Conservation (phyloP, 2,329 filamentous ascomycete species). For the Diplodia intermedia region DNA sequence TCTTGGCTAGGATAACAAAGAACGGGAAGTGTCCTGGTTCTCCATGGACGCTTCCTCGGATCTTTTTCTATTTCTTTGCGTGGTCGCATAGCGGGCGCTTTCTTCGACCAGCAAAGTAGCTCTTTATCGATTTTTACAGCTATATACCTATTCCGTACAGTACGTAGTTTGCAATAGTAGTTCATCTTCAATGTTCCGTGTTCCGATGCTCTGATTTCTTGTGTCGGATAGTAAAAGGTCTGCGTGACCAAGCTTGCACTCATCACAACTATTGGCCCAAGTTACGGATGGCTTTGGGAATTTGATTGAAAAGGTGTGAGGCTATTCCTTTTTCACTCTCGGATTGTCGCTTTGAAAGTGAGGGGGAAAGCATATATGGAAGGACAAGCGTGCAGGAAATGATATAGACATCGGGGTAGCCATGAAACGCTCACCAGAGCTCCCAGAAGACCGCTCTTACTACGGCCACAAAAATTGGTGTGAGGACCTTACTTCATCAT, state of each 20-base stretch:
- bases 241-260: background rate
- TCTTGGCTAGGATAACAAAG: constrained; percentile 20
- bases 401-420: no score
- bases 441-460: no score
- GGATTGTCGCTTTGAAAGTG: no score
- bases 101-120: constrained; percentile 1
- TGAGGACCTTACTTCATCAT: background rate
- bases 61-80: constrained; percentile 3
- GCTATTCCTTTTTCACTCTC: no score
- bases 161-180: constrained; percentile 31
- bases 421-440: no score
- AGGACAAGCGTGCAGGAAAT: no score
- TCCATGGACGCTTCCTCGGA: background rate
- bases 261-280: no score
- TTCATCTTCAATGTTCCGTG: background rate
- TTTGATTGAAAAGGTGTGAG: no score
- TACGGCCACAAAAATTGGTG: no score
- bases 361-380: no score
- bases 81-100: background rate
- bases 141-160: constrained; percentile 31
- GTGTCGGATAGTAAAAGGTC: background rate
- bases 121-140: constrained; percentile 21
- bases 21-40: background rate
- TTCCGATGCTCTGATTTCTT: background rate
- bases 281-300: no score